Evolutionary conservation across 139 green algal genomes (phyloP).

Genomic region (Haematococcus lacustris): DNA sequence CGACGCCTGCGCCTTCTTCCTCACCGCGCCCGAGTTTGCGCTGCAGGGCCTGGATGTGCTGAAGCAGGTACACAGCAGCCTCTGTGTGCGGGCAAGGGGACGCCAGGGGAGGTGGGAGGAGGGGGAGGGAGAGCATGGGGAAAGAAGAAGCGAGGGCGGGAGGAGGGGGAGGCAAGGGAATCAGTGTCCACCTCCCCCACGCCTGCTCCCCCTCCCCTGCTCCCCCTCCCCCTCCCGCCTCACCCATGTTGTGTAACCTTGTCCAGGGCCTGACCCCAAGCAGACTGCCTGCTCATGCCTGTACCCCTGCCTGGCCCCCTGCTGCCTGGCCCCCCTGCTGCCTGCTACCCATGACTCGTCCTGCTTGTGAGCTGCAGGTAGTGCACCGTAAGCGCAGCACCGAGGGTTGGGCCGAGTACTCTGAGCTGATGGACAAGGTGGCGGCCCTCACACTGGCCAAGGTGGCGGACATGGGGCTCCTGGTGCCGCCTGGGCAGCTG

Average conservation of each 20-base stretch:
- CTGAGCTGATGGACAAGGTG: slow-evolving; percentile 40
- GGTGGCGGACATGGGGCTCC: slow-evolving; percentile 17
- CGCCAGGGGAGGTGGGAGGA: background rate
- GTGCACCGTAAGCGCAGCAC: slow-evolving; percentile 38
- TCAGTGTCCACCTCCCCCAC: too few species aligned
- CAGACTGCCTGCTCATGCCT: too few species aligned
- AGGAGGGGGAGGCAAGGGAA: too few species aligned
- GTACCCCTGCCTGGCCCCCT: too few species aligned
- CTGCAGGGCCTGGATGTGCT: slow-evolving; percentile 54
- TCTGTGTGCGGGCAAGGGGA: background rate
- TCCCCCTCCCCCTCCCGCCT: background rate
- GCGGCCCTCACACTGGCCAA: slow-evolving; percentile 32
- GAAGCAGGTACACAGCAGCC: slow-evolving; percentile 29
- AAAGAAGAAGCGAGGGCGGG: too few species aligned
- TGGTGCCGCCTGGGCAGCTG: slow-evolving; percentile 32
- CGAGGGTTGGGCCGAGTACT: slow-evolving; percentile 40
- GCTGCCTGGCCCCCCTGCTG: too few species aligned
- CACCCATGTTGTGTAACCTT: background rate
- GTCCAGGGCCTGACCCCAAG: too few species aligned
- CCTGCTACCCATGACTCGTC: too few species aligned
- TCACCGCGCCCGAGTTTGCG: slow-evolving; percentile 41
- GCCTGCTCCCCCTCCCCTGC: too few species aligned
- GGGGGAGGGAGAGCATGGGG: too few species aligned
- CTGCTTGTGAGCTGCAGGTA: slow-evolving; percentile 22
- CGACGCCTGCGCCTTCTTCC: slow-evolving; percentile 34